Evolutionary conservation across 2,329 filamentous ascomycete genomes (phyloP).

Genomic region (Ciborinia camelliae): DNA sequence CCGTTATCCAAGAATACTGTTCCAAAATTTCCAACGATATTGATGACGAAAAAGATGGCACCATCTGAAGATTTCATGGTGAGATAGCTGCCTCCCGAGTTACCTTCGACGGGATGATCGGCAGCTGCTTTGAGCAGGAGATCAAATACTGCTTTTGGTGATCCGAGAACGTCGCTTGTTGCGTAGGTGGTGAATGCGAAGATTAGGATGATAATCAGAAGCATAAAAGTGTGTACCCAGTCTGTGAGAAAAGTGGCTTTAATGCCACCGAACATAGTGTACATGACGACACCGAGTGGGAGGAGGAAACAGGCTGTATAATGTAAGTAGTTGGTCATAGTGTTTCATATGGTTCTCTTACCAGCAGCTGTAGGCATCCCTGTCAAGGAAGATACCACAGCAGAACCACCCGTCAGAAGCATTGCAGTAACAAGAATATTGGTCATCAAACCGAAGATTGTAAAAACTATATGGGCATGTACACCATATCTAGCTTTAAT

Average conservation of each 20-base stretch:
- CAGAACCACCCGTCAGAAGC: conserved; percentile 79
- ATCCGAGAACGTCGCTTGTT: conserved; percentile 68
- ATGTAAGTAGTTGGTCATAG: not conserved
- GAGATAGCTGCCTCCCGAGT: conserved; percentile 76
- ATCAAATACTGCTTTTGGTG: conserved; percentile 74
- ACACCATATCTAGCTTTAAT: conserved; percentile 77
- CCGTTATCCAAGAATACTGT: conserved; percentile 79
- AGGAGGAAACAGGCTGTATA: conserved; percentile 66
- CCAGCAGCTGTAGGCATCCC: conserved; percentile 73
- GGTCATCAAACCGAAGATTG: conserved; percentile 77
- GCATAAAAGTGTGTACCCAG: conserved; percentile 73
- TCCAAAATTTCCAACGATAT: conserved; percentile 79
- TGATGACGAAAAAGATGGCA: conserved; percentile 88
- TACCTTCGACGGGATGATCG: conserved; percentile 73
- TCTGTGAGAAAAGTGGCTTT: conserved; percentile 80
- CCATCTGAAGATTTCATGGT: conserved; percentile 82
- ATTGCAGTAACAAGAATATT: conserved; percentile 87
- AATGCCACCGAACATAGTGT: conserved; percentile 75
- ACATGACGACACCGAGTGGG: conserved; percentile 75
- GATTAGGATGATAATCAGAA: conserved; percentile 79
- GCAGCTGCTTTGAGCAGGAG: conserved; percentile 65
- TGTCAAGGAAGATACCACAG: conserved; percentile 68
- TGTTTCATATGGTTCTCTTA: not conserved
- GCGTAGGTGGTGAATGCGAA: conserved; percentile 83
- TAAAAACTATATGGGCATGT: conserved; percentile 71